Percentiles rank a stretch among this genome's conserved stretches.
phyloP scores from a whole-genome alignment of 1,284 basidiomycete genomes.

The Sporisorium iseilematis-ciliati region DNA sequence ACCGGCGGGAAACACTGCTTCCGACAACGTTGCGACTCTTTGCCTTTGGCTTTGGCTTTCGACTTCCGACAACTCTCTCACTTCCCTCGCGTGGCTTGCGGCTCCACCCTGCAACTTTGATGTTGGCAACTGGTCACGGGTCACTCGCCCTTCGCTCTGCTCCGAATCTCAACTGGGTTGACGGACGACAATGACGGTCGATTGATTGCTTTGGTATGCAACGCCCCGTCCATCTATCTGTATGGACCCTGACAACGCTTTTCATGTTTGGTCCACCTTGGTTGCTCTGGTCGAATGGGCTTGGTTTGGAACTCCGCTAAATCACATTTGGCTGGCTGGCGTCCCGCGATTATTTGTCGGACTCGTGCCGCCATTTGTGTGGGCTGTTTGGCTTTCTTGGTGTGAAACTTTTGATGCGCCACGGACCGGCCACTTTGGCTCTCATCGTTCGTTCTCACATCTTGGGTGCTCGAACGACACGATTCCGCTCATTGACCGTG shows the following conservation, averaged over 20 bases:
- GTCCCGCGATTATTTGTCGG: constrained; percentile 2
- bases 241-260: constrained; percentile 9
- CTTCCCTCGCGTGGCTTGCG: constrained; percentile 2
- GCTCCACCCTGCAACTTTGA: neutral
- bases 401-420: constrained; percentile 11
- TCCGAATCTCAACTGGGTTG: neutral
- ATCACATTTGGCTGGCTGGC: constrained; percentile 10
- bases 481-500: no score
- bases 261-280: neutral
- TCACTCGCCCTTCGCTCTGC: neutral
- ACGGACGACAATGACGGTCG: neutral
- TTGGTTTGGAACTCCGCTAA: constrained; percentile 14
- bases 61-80: constrained; percentile 5
- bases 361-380: neutral
- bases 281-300: constrained; percentile 2
- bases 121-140: neutral
- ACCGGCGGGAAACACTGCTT: neutral
- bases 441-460: neutral
- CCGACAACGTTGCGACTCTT: neutral
- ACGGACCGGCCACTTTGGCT: constrained; percentile 4
- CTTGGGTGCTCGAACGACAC: no score
- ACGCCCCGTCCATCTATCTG: neutral
- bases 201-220: neutral
- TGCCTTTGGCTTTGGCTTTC: neutral
- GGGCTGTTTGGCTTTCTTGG: neutral